Conservation (phyloP, 2,329 filamentous ascomycete genomes). For the Fusarium burgessii region DNA sequence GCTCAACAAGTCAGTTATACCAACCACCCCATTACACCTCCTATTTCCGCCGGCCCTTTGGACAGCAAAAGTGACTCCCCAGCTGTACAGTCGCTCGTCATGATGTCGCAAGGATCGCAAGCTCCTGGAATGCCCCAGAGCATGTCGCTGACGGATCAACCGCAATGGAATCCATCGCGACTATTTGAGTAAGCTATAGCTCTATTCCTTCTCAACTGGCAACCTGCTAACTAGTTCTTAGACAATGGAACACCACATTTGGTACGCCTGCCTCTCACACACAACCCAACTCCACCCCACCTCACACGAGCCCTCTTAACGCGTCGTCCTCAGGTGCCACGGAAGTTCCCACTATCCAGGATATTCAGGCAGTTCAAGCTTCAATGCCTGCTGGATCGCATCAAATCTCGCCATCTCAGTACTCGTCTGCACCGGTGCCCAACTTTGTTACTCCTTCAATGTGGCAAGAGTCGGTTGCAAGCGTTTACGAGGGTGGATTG, state of each 20-base stretch:
- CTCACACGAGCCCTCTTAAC: constrained; percentile 65
- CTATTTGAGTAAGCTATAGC: constrained; percentile 85
- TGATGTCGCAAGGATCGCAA: constrained; percentile 74
- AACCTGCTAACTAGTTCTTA: constrained; percentile 52
- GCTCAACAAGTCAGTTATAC: constrained; percentile 74
- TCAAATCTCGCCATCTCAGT: constrained; percentile 63
- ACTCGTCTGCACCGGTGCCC: constrained; percentile 64
- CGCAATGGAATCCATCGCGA: constrained; percentile 84
- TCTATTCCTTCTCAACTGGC: neutral
- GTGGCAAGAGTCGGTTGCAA: constrained; percentile 80
- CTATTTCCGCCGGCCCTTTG: constrained; percentile 78
- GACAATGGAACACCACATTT: constrained; percentile 96
- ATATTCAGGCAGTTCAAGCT: constrained; percentile 62
- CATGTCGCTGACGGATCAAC: constrained; percentile 72
- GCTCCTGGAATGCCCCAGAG: constrained; percentile 63
- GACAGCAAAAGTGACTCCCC: constrained; percentile 83
- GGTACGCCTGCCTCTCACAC: constrained; percentile 69
- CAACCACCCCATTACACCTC: constrained; percentile 81
- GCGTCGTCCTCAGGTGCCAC: constrained; percentile 65
- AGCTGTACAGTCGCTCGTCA: constrained; percentile 76
- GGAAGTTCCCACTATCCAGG: constrained; percentile 66
- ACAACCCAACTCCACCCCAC: constrained; percentile 49
- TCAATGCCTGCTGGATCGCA: constrained; percentile 60
- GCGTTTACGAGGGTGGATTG: constrained; percentile 73
- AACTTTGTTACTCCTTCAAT: constrained; percentile 76